A percentile compares a stretch with the other conserved stretches of the same genome.
Conservation (phyloP, 768 basidiomycete species). For the Lentinula detonsa region DNA sequence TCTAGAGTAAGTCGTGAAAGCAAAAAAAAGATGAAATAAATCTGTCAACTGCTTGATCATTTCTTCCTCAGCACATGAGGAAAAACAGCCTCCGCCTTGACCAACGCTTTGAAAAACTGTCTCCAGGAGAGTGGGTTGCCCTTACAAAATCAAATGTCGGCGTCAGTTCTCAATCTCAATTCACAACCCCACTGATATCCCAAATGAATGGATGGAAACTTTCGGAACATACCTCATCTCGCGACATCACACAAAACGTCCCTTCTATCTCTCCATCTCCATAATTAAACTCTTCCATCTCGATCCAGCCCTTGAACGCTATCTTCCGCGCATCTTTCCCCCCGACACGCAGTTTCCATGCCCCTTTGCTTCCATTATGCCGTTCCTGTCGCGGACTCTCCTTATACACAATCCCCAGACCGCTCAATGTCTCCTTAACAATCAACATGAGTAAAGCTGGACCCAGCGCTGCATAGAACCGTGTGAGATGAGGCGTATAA, state of each 20-base stretch:
- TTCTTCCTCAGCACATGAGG: slow-evolving; percentile 47
- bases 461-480: slow-evolving; percentile 65
- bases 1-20: too few species aligned
- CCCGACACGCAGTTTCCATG: slow-evolving; percentile 49
- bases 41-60: background rate
- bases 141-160: slow-evolving; percentile 32
- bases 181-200: background rate
- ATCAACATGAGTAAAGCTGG: slow-evolving; percentile 48
- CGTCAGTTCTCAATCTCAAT: background rate
- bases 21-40: too few species aligned
- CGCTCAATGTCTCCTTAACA: slow-evolving; percentile 48
- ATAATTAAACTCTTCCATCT: slow-evolving; percentile 52
- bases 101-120: slow-evolving; percentile 63
- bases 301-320: slow-evolving; percentile 69
- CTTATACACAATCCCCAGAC: slow-evolving; percentile 45
- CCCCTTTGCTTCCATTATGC: background rate
- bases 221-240: slow-evolving; percentile 49
- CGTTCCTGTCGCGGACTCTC: slow-evolving; percentile 16
- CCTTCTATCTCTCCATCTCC: slow-evolving; percentile 38
- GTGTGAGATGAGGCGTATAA: slow-evolving; percentile 72
- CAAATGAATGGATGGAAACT: background rate
- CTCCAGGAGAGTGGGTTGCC: slow-evolving; percentile 79
- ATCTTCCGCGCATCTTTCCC: slow-evolving; percentile 61
- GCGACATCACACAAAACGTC: slow-evolving; percentile 64
- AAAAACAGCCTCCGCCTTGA: slow-evolving; percentile 43